Evolutionary conservation across 257 asterid species (phyloP).

Genomic region (Galeopsis tetrahit): DNA sequence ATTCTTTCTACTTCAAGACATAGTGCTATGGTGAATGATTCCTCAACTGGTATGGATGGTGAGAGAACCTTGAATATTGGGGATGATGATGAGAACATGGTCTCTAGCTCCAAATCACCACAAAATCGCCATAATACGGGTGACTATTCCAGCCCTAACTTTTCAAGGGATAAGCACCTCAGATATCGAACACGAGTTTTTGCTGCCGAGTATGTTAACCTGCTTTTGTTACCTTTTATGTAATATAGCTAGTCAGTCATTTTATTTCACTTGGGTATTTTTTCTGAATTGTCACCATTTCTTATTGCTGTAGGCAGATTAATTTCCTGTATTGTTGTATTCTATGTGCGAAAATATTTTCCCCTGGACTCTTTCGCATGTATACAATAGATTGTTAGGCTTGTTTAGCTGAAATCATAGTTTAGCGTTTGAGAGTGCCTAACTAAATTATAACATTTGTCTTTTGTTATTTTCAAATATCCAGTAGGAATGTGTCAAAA

Average conservation of each 20-base stretch:
- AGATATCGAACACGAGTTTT: constrained; percentile 96
- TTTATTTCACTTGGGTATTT: constrained; percentile 16
- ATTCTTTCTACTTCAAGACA: constrained; percentile 80
- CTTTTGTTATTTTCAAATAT: constrained; percentile 8
- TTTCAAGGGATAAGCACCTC: constrained; percentile 85
- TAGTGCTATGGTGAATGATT: constrained; percentile 52
- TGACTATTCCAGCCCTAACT: constrained; percentile 57
- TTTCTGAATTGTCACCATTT: constrained; percentile 6
- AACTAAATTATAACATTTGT: not conserved
- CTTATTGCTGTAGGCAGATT: constrained; percentile 26
- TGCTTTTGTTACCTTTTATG: constrained; percentile 28
- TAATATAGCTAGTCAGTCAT: constrained; percentile 22
- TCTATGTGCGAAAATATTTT: constrained; percentile 5
- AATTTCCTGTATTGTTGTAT: not conserved
- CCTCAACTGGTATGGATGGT: constrained; percentile 68
- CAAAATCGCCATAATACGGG: constrained; percentile 42
- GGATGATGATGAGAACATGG: constrained; percentile 95
- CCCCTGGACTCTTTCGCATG: constrained; percentile 3
- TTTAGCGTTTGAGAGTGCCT: constrained; percentile 21
- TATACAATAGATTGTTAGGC: constrained; percentile 25
- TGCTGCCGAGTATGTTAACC: constrained; percentile 90
- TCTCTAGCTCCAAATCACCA: constrained; percentile 61
- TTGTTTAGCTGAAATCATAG: constrained; percentile 23
- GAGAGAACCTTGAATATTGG: constrained; percentile 55
- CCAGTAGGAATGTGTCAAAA: not conserved